These are phyloP conservation scores for Tripidium arundinaceum DNA, from an alignment of 202 grass and related monocot species.

Conservation along the genomic window DNA sequence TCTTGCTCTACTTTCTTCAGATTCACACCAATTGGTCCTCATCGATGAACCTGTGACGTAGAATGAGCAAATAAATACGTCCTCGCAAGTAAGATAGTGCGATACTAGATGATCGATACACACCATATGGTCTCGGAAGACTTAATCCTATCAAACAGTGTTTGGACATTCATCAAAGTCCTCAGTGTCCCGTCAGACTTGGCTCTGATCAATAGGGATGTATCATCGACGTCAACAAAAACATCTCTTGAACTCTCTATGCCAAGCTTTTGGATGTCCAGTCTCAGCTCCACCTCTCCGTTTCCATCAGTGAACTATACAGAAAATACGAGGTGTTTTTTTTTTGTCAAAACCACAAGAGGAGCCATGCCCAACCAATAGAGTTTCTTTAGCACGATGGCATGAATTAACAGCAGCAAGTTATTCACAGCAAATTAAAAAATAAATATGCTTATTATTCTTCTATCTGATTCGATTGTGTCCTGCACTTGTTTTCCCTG, in stretches of 20 bases:
- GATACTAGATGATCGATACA: background rate
- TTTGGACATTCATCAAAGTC: conserved; percentile 66
- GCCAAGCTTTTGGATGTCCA: conserved; percentile 71
- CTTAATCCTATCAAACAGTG: conserved; percentile 77
- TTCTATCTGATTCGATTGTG: background rate
- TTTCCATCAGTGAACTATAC: conserved; percentile 61
- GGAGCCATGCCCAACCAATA: no score
- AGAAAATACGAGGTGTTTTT: conserved; percentile 8
- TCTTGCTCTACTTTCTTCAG: conserved; percentile 80
- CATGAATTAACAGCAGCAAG: background rate
- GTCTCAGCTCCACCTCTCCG: conserved; percentile 70
- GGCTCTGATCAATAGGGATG: conserved; percentile 70
- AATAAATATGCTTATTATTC: background rate
- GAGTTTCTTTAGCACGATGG: no score
- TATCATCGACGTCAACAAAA: conserved; percentile 82
- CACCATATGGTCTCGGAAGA: conserved; percentile 96
- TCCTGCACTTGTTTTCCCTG: background rate
- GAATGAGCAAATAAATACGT: background rate
- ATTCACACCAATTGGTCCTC: conserved; percentile 85
- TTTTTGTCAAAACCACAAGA: no score
- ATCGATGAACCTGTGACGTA: conserved; percentile 70
- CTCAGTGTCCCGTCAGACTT: conserved; percentile 70
- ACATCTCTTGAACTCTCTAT: conserved; percentile 67
- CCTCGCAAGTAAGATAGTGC: background rate
- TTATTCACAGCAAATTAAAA: background rate